Evolutionary conservation across 768 basidiomycete species (phyloP).

Genomic region (Suillus americanus): DNA sequence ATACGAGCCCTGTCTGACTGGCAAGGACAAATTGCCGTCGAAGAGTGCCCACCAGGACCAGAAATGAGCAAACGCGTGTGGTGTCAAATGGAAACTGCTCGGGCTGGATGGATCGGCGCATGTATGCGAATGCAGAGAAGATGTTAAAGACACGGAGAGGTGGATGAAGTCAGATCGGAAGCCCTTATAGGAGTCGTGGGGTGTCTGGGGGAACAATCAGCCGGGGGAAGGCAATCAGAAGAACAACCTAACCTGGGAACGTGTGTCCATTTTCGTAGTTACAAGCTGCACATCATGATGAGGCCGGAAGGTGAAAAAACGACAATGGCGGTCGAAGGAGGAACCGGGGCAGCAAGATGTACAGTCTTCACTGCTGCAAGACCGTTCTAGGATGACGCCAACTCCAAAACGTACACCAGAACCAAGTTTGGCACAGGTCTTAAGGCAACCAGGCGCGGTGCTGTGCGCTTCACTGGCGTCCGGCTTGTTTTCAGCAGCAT

Average conservation of each 20-base stretch:
- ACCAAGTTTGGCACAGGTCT: conserved; percentile 79
- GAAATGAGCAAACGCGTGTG: conserved; percentile 84
- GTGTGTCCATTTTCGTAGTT: conserved; percentile 36
- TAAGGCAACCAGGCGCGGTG: conserved; percentile 41
- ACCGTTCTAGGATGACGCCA: conserved; percentile 77
- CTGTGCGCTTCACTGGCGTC: neutral
- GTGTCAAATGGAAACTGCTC: conserved; percentile 84
- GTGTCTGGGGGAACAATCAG: conserved; percentile 31
- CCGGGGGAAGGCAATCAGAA: neutral
- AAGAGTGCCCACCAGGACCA: conserved; percentile 92
- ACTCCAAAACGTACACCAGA: conserved; percentile 89
- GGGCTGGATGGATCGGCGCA: conserved; percentile 31
- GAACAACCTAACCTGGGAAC: conserved; percentile 44
- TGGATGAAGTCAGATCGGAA: conserved; percentile 96
- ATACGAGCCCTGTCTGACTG: conserved; percentile 84
- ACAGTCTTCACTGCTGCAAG: conserved; percentile 71
- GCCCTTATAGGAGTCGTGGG: conserved; percentile 75
- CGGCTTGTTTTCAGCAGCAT: neutral
- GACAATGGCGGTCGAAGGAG: conserved; percentile 74
- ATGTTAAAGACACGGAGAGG: conserved; percentile 81
- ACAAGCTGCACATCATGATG: conserved; percentile 75
- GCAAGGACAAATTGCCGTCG: conserved; percentile 72
- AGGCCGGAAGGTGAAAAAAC: conserved; percentile 75
- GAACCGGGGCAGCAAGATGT: conserved; percentile 60
- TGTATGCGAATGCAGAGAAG: conserved; percentile 42